Evolutionary conservation across 768 basidiomycete genomes (phyloP).

Genomic region (Lentinula edodes): DNA sequence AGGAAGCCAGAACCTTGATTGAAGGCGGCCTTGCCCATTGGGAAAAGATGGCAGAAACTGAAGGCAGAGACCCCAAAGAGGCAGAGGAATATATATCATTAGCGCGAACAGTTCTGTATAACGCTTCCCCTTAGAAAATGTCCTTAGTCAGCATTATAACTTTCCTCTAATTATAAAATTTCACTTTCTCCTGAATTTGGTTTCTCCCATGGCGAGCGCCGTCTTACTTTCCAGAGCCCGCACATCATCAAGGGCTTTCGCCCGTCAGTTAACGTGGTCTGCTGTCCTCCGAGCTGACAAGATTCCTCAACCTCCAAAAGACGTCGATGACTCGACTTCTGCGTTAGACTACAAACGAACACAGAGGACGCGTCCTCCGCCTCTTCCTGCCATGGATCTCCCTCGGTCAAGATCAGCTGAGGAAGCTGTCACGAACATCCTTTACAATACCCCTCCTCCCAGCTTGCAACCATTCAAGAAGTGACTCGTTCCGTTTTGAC

Average conservation of each 20-base stretch:
- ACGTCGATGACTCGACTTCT: slow-evolving; percentile 91
- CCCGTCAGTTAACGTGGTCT: slow-evolving; percentile 35
- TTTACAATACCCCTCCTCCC: slow-evolving; percentile 94
- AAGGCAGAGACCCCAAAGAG: slow-evolving; percentile 38
- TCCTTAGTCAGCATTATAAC: neutral
- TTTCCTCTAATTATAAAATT: neutral
- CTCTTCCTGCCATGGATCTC: slow-evolving; percentile 80
- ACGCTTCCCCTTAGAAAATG: neutral
- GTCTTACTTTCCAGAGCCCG: slow-evolving; percentile 27
- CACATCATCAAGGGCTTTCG: slow-evolving; percentile 18
- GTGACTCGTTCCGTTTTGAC: slow-evolving; percentile 35
- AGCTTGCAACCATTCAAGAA: slow-evolving; percentile 91
- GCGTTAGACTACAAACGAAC: slow-evolving; percentile 87
- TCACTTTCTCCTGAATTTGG: neutral
- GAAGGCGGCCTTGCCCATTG: slow-evolving; percentile 74
- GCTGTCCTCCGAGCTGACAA: slow-evolving; percentile 24
- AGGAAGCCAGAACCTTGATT: slow-evolving; percentile 75
- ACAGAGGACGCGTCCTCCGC: slow-evolving; percentile 71
- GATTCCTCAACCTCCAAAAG: slow-evolving; percentile 65
- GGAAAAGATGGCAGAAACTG: slow-evolving; percentile 65
- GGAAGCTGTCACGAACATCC: slow-evolving; percentile 95
- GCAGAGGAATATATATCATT: slow-evolving; percentile 62
- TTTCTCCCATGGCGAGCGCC: slow-evolving; percentile 17
- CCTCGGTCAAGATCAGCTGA: slow-evolving; percentile 82
- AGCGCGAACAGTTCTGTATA: slow-evolving; percentile 48